phyloP scores from a whole-genome alignment of 805 yeast genomes.

The Candida coquimbonensis region DNA sequence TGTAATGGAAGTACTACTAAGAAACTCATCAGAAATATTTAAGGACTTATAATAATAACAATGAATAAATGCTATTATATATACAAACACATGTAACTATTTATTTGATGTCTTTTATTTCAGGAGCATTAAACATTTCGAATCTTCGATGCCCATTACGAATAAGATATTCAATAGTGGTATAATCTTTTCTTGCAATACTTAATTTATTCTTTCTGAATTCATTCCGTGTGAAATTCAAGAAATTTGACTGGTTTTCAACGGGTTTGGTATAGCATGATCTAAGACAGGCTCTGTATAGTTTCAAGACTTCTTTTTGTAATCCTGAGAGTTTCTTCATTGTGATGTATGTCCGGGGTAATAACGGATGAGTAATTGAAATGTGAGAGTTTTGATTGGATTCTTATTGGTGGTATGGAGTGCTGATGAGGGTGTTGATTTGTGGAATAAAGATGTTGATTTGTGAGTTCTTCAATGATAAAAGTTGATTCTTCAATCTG shows the following conservation, averaged over 20 bases:
- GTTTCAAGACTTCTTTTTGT: slow-evolving; percentile 43
- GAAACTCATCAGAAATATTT: slow-evolving; percentile 30
- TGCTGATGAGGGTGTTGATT: no score
- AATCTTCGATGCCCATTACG: slow-evolving; percentile 66
- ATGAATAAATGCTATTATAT: not conserved
- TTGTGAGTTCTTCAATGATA: no score
- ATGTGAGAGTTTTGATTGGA: no score
- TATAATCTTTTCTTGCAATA: slow-evolving; percentile 74
- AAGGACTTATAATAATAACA: not conserved
- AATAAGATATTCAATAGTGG: slow-evolving; percentile 77
- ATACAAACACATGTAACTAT: no score
- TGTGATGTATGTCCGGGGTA: not conserved
- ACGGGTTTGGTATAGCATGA: slow-evolving; percentile 39
- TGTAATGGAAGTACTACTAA: slow-evolving; percentile 65
- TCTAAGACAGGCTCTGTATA: slow-evolving; percentile 43
- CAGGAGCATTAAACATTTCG: slow-evolving; percentile 67
- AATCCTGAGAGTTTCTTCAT: slow-evolving; percentile 35
- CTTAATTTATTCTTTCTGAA: slow-evolving; percentile 45
- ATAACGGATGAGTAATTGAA: not conserved
- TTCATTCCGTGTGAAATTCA: slow-evolving; percentile 43
- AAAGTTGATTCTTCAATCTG: no score
- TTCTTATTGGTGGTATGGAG: no score
- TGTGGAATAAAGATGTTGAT: no score
- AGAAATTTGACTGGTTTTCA: slow-evolving; percentile 38
- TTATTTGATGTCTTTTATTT: slow-evolving; percentile 54